phyloP scores from a whole-genome alignment of 2,329 filamentous ascomycete species.

The Apiospora phragmitis region DNA sequence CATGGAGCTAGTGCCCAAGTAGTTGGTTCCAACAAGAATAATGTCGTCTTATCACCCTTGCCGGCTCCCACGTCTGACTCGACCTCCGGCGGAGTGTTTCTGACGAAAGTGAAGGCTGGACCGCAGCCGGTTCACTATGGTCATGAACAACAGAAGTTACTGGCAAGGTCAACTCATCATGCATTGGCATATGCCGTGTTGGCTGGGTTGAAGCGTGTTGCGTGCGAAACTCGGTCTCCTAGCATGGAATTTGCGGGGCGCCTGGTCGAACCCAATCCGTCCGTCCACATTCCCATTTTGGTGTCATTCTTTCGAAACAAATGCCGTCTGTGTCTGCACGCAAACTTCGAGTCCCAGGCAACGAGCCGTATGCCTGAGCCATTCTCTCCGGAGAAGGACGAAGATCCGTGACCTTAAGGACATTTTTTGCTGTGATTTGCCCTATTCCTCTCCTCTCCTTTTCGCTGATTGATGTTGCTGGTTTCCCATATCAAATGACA shows the following conservation, averaged over 20 bases:
- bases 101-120: neutral
- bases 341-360: constrained; percentile 1
- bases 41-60: constrained; percentile 4
- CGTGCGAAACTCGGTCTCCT: neutral
- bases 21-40: neutral
- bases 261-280: constrained; percentile 8
- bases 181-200: neutral
- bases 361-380: neutral
- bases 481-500: neutral
- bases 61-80: constrained; percentile 1
- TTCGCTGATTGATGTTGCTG: neutral
- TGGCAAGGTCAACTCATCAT: neutral
- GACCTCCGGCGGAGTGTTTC: neutral
- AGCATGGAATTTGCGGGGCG: constrained; percentile 12
- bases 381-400: neutral
- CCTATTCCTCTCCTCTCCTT: neutral
- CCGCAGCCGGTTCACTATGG: neutral
- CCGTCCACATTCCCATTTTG: constrained; percentile 7
- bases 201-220: neutral
- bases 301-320: constrained; percentile 13
- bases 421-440: neutral
- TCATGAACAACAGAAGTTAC: neutral
- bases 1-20: constrained; percentile 5
- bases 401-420: neutral
- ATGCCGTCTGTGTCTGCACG: constrained; percentile 10